Percentiles rank a stretch among this genome's conserved stretches.
These are phyloP conservation scores for Dalbergia oliveri DNA, from an alignment of 306 rosid genomes.

Conservation along the genomic window DNA sequence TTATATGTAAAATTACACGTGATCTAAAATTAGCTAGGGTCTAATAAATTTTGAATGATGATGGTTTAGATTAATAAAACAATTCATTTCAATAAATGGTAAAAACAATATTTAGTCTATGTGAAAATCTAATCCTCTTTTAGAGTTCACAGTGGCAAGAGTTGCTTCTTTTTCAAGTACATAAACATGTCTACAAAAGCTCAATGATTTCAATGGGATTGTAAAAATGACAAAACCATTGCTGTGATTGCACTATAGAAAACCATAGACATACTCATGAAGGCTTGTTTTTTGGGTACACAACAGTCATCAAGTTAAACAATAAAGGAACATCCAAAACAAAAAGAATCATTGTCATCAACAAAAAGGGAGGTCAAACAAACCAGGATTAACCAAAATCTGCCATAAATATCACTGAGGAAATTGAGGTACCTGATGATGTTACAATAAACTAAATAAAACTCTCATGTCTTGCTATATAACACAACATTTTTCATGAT, in stretches of 20 bases:
- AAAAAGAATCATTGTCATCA: slow-evolving; percentile 10
- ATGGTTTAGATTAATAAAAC: too few relatives aligned
- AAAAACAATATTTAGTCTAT: too few relatives aligned
- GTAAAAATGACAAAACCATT: slow-evolving; percentile 26
- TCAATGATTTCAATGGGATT: slow-evolving; percentile 29
- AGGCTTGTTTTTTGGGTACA: slow-evolving; percentile 1
- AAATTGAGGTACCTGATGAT: slow-evolving; percentile 32
- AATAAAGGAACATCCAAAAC: slow-evolving; percentile 3
- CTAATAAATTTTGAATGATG: too few relatives aligned
- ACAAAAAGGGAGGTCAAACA: slow-evolving; percentile 18
- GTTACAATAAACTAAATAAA: slow-evolving; percentile 16
- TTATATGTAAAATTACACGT: too few relatives aligned
- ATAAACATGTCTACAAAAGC: neutral
- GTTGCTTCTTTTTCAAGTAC: neutral
- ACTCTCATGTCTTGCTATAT: slow-evolving; percentile 34
- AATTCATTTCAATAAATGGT: too few relatives aligned
- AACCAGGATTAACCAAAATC: slow-evolving; percentile 20
- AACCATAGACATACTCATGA: slow-evolving; percentile 28
- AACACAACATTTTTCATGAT: slow-evolving; percentile 15
- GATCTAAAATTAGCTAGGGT: too few relatives aligned
- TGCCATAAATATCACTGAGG: slow-evolving; percentile 40
- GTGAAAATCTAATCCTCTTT: neutral
- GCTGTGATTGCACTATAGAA: slow-evolving; percentile 26
- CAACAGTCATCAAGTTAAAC: slow-evolving; percentile 14
- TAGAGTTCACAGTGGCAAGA: neutral